These are phyloP conservation scores for Globisporangium perplexum DNA, from an alignment of 352 stramenopile species.

Conservation along the genomic window DNA sequence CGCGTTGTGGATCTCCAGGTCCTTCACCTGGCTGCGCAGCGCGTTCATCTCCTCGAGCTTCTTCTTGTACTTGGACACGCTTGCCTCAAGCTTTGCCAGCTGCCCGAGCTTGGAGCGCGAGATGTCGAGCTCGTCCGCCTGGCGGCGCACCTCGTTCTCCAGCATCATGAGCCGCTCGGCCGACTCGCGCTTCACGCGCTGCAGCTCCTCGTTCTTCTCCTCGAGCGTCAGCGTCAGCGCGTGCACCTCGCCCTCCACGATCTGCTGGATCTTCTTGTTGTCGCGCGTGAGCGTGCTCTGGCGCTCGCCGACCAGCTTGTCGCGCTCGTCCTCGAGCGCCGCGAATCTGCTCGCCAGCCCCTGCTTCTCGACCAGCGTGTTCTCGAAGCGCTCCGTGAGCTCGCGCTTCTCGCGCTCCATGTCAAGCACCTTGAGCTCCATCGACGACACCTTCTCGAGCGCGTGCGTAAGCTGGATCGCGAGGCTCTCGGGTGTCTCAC, in stretches of 20 bases:
- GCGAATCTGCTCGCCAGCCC: conserved; percentile 37
- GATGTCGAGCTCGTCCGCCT: conserved; percentile 84
- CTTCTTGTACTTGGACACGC: conserved; percentile 81
- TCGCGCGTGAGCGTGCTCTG: conserved; percentile 73
- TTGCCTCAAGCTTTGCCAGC: conserved; percentile 77
- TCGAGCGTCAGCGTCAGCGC: conserved; percentile 68
- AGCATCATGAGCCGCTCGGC: conserved; percentile 70
- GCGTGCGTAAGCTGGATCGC: conserved; percentile 52
- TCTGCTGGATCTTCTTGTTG: conserved; percentile 87
- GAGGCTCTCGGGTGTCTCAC: conserved; percentile 37
- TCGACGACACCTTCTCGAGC: conserved; percentile 56
- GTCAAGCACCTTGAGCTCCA: conserved; percentile 74
- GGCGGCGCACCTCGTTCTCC: conserved; percentile 82
- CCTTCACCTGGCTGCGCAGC: conserved; percentile 67
- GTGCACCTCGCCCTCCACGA: conserved; percentile 80
- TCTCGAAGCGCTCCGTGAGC: conserved; percentile 68
- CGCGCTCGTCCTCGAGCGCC: conserved; percentile 54
- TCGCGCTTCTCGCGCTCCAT: conserved; percentile 74
- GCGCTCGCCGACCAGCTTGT: conserved; percentile 63
- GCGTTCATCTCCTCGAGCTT: conserved; percentile 83
- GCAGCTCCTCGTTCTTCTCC: conserved; percentile 70
- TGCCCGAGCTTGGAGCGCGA: conserved; percentile 78
- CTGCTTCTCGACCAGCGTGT: conserved; percentile 40
- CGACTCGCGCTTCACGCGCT: conserved; percentile 69
- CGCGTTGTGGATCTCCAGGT: conserved; percentile 73